These are phyloP conservation scores for Aotearoamyces nothofagi DNA, from an alignment of 2,329 filamentous ascomycete species.

Conservation along the genomic window DNA sequence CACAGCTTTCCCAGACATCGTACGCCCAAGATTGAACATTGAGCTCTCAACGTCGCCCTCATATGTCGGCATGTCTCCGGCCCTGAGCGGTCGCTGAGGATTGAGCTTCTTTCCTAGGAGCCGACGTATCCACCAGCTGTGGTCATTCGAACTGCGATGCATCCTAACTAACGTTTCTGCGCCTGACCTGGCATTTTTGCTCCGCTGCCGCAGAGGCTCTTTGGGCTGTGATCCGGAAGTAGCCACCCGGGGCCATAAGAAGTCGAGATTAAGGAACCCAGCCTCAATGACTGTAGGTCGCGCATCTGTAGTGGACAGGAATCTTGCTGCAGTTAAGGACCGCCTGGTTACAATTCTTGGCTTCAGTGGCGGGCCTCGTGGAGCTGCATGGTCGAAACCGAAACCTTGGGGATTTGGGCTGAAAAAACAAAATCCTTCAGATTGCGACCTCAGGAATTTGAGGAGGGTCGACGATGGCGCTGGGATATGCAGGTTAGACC, in stretches of 20 bases:
- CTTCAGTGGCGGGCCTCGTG: slow-evolving; percentile 5
- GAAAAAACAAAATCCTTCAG: slow-evolving; percentile 40
- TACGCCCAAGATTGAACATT: slow-evolving; percentile 55
- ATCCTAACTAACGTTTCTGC: slow-evolving; percentile 5
- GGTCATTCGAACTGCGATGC: slow-evolving; percentile 9
- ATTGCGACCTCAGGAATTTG: slow-evolving; percentile 58
- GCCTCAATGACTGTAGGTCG: slow-evolving; percentile 10
- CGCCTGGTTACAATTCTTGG: slow-evolving; percentile 2
- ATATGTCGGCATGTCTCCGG: slow-evolving; percentile 40
- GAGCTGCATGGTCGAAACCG: slow-evolving; percentile 13
- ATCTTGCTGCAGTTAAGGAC: slow-evolving; percentile 5
- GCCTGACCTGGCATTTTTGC: neutral
- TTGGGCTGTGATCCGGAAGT: slow-evolving; percentile 2
- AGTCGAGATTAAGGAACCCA: slow-evolving; percentile 14
- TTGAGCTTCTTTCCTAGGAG: slow-evolving; percentile 2
- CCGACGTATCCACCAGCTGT: slow-evolving; percentile 2
- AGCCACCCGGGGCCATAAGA: slow-evolving; percentile 10
- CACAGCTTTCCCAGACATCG: slow-evolving; percentile 58
- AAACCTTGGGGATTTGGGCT: slow-evolving; percentile 21
- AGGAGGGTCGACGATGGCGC: slow-evolving; percentile 43
- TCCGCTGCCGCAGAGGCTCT: slow-evolving; percentile 1
- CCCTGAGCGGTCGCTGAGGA: slow-evolving; percentile 26
- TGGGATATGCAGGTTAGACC: slow-evolving; percentile 14
- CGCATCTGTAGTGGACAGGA: slow-evolving; percentile 9
- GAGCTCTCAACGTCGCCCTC: slow-evolving; percentile 43